Conservation (phyloP, 441 rosid species). For the Populus hybrid region DNA sequence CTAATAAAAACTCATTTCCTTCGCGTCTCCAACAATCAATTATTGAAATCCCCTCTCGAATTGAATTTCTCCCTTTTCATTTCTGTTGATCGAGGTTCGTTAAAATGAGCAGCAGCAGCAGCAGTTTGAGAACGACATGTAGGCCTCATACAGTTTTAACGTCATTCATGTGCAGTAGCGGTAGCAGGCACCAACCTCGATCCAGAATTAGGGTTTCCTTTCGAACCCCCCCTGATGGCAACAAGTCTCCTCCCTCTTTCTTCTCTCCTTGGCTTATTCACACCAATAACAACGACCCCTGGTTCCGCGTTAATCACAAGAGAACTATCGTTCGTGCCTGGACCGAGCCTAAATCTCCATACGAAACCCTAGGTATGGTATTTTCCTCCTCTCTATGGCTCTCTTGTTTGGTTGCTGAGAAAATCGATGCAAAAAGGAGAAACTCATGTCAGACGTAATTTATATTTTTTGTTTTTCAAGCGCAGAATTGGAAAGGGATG, state of each 20-base stretch:
- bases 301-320: conserved; percentile 62
- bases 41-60: not conserved
- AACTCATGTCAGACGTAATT: not conserved
- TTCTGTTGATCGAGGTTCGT: not conserved
- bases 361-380: conserved; percentile 79
- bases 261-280: conserved; percentile 34
- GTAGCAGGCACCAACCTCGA: conserved; percentile 33
- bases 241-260: conserved; percentile 34
- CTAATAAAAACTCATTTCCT: conserved; percentile 8
- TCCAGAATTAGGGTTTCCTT: conserved; percentile 56
- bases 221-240: conserved; percentile 27
- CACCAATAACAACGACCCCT: conserved; percentile 26
- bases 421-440: not conserved
- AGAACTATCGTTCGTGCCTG: conserved; percentile 62
- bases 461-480: not conserved
- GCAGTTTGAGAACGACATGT: conserved; percentile 63
- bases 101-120: conserved; percentile 8
- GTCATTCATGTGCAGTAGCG: conserved; percentile 46
- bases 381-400: not conserved
- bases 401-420: conserved; percentile 5
- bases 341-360: conserved; percentile 73
- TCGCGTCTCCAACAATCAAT: conserved; percentile 18
- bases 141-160: conserved; percentile 60
- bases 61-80: not conserved
- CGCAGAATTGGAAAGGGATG: conserved; percentile 78